Conservation (phyloP, 108 stramenopile genomes). For the Poteriospumella lacustris region DNA sequence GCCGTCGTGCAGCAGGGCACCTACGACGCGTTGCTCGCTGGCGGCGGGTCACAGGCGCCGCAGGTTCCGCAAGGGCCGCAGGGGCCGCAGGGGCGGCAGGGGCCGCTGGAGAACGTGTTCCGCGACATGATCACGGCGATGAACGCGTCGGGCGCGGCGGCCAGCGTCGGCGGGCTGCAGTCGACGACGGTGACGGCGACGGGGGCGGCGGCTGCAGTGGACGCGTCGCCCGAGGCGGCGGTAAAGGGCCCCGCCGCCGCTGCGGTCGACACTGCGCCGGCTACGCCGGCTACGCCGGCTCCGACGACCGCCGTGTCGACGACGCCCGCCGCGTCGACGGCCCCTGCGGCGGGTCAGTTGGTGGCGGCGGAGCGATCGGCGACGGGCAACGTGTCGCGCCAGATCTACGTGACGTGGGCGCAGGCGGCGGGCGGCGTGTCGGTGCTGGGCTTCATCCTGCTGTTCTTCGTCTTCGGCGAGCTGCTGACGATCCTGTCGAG, state of each 20-base stretch:
- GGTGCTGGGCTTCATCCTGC: conserved; percentile 51
- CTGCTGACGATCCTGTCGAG: conserved; percentile 52
- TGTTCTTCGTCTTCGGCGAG: conserved; percentile 46
- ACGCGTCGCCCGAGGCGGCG: background rate
- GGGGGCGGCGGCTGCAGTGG: background rate
- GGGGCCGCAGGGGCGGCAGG: too few species aligned
- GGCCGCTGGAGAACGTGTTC: too few species aligned
- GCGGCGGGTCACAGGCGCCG: background rate
- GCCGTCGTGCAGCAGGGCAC: conserved; percentile 71
- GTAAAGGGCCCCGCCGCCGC: background rate
- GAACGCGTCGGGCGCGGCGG: background rate
- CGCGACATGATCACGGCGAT: background rate
- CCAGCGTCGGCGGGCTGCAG: too few species aligned
- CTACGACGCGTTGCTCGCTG: conserved; percentile 57
- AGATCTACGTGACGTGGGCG: conserved; percentile 68
- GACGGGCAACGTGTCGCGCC: conserved; percentile 51
- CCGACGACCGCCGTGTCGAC: background rate
- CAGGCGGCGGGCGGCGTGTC: conserved; percentile 68
- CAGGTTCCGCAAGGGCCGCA: background rate
- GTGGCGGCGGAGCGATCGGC: conserved; percentile 46
- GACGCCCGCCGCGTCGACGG: background rate
- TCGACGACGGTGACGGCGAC: background rate
- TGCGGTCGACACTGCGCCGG: background rate
- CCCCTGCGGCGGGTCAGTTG: conserved; percentile 42
- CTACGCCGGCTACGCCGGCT: background rate